phyloP scores from a whole-genome alignment of 768 basidiomycete species.

The Xerocomellus chrysenteron region DNA sequence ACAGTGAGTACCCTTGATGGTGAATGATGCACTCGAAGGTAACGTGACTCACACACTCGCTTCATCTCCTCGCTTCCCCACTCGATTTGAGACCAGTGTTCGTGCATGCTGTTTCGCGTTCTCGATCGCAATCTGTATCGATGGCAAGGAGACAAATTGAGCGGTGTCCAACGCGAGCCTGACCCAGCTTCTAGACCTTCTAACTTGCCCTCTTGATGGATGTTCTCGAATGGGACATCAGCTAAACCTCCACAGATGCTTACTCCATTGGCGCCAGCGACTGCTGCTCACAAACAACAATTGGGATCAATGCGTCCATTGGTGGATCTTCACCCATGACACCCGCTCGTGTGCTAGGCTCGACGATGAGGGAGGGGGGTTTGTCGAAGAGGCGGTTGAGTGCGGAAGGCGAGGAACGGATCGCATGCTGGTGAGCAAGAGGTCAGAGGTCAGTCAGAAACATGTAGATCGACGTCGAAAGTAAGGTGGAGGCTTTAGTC shows the following conservation, averaged over 20 bases:
- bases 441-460: constrained; percentile 18
- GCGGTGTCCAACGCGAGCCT: constrained; percentile 49
- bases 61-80: constrained; percentile 92
- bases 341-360: constrained; percentile 81
- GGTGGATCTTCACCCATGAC: constrained; percentile 90
- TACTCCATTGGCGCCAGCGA: constrained; percentile 37
- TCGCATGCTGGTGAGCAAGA: constrained; percentile 76
- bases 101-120: constrained; percentile 58
- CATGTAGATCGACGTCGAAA: constrained; percentile 24
- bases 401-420: constrained; percentile 63
- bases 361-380: constrained; percentile 76
- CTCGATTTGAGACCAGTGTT: constrained; percentile 67
- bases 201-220: background rate
- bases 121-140: constrained; percentile 53
- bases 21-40: too few relatives aligned
- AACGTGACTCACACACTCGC: constrained; percentile 50
- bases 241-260: constrained; percentile 57
- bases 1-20: background rate
- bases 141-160: constrained; percentile 77
- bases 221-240: constrained; percentile 11
- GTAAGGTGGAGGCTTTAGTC: constrained; percentile 14
- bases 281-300: constrained; percentile 82
- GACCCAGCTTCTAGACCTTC: constrained; percentile 9
- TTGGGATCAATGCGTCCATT: constrained; percentile 87
- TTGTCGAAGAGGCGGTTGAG: constrained; percentile 93